Conservation (phyloP, 768 basidiomycete species). For the Holtermannia corniformis region DNA sequence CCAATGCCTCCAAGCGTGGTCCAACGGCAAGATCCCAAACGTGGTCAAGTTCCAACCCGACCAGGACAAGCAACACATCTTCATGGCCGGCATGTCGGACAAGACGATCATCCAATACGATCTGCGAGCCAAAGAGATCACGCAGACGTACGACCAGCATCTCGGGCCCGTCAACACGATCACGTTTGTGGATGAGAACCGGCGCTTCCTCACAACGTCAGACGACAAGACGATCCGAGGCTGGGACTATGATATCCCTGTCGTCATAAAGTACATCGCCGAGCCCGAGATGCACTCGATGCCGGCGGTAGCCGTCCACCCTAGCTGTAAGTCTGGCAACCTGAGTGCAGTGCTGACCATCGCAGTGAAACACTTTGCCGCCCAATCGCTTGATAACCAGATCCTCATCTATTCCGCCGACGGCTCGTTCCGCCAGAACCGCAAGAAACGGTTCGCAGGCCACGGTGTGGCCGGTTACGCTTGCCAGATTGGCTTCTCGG, state of each 20-base stretch:
- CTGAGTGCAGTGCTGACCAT: background rate
- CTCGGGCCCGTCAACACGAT: slow-evolving; percentile 97
- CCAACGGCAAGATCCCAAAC: slow-evolving; percentile 95
- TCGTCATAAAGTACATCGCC: slow-evolving; percentile 98
- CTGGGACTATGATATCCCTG: slow-evolving; percentile 99
- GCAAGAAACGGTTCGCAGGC: slow-evolving; percentile 96
- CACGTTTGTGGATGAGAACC: slow-evolving; percentile 96
- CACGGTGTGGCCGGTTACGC: slow-evolving; percentile 97
- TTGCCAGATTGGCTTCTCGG: slow-evolving; percentile 92
- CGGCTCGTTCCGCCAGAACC: slow-evolving; percentile 86
- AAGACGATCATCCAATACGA: slow-evolving; percentile 99
- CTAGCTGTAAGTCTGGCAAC: slow-evolving; percentile 66
- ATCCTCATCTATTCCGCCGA: slow-evolving; percentile 96
- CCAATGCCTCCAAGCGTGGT: slow-evolving; percentile 91
- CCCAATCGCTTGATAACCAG: slow-evolving; percentile 96
- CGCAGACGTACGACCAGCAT: slow-evolving; percentile 98
- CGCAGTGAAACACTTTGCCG: slow-evolving; percentile 88
- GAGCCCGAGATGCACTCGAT: slow-evolving; percentile 99
- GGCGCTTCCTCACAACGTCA: slow-evolving; percentile 93
- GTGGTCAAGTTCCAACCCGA: slow-evolving; percentile 94
- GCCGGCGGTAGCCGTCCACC: slow-evolving; percentile 94
- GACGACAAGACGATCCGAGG: slow-evolving; percentile 98
- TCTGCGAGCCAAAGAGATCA: slow-evolving; percentile 86
- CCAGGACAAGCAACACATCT: slow-evolving; percentile 88
- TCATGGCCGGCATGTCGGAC: slow-evolving; percentile 96